Evolutionary conservation across 805 yeast species (phyloP), one percentile per base, ranked within the genome.

Genomic region (Ogataea pini): DNA sequence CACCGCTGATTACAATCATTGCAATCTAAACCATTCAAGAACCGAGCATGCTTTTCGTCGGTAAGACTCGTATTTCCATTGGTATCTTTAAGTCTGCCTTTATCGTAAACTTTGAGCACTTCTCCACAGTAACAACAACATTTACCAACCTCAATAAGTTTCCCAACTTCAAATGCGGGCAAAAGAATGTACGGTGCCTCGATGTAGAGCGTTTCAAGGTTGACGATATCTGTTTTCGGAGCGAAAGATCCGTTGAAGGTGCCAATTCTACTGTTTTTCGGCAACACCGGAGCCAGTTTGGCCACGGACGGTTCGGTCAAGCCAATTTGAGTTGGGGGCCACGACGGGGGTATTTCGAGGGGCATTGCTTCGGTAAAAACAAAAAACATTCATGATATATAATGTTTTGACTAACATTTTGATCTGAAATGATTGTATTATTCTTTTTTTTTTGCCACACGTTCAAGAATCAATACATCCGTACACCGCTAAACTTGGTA

Each of bases 81-180:
- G 7, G 43, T 20, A 25, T 57, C 58, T 32, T 57, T 61, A 49
- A 63, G 52, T 8, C 63, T 42, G 4, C 70, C 69, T 33, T 55
- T 52, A 49, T 66, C 68, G 36, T 63, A 62, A 5, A 59, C 58
- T 47, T 65, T 65, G 37, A 66, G 46, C 5, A 64, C 67, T 10
- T 57, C 61, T 2, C 70, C 70, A 47, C 70, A 66, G 31, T 51
- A 57, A 31, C 64, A 57, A 44, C 70, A 66, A 29, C 66, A 61
- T 49, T 63, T 65, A 1, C 70, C 70, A 2, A 57, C 48, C 20
- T 57, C 57, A 2, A 64, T 61, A 33, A 66, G 50, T 34, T 55
- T 58, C 7, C 47, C 14, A 22, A 64, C 18, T 19, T 62, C 67
- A 54, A 56, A 60, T 2, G 57, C 44, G 0, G 68, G 64, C 4